These are phyloP conservation scores for Phytophthora syringae DNA, from an alignment of 352 stramenopile species.

Conservation along the genomic window DNA sequence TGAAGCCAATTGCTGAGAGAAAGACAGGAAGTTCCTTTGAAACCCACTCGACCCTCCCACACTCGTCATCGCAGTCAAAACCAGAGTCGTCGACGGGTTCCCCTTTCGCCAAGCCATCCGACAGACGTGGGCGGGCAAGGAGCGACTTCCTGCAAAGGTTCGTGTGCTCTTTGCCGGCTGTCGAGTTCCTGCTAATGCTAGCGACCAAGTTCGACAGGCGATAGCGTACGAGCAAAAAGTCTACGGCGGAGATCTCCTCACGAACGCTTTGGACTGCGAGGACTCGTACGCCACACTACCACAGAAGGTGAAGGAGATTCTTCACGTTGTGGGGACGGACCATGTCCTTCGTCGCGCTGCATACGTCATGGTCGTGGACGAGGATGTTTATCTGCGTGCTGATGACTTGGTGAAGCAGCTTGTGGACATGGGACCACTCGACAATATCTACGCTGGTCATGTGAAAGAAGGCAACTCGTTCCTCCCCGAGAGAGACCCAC, in stretches of 20 bases:
- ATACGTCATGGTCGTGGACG: constrained; percentile 67
- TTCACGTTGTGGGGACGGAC: constrained; percentile 41
- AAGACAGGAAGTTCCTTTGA: neutral
- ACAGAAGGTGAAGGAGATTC: constrained; percentile 67
- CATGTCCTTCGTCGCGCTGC: constrained; percentile 22
- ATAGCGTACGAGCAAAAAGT: constrained; percentile 44
- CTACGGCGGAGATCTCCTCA: constrained; percentile 53
- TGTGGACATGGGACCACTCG: constrained; percentile 15
- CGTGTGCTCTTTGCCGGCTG: constrained; percentile 43
- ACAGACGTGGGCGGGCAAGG: constrained; percentile 43
- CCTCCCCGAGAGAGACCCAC: constrained; percentile 37
- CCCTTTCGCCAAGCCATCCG: constrained; percentile 47
- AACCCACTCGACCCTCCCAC: constrained; percentile 18
- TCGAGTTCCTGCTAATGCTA: constrained; percentile 13
- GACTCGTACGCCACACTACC: constrained; percentile 63
- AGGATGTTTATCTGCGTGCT: constrained; percentile 58
- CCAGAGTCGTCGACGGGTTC: constrained; percentile 41
- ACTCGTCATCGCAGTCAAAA: constrained; percentile 54
- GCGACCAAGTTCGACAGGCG: constrained; percentile 18
- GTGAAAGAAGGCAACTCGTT: constrained; percentile 31
- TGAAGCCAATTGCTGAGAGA: neutral
- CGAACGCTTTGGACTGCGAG: constrained; percentile 50
- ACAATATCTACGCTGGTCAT: constrained; percentile 34
- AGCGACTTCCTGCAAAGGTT: constrained; percentile 11
- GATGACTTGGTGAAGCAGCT: constrained; percentile 22